Percentiles rank a stretch among this genome's conserved stretches.
Conservation (phyloP, 345 rosid genomes). For the Conringia planisiliqua region DNA sequence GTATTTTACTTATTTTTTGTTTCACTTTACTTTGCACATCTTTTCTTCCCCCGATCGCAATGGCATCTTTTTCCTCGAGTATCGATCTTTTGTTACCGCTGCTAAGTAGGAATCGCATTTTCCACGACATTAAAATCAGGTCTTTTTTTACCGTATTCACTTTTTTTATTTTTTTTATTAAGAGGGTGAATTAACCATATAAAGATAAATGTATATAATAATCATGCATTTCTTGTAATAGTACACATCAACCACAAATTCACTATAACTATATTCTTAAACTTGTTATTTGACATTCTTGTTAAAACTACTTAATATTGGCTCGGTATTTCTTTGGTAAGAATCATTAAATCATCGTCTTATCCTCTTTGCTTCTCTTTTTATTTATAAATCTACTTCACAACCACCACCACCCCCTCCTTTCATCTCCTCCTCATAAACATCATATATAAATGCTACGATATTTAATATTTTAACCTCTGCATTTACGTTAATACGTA, state of each 20-base stretch:
- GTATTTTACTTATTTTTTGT: not conserved
- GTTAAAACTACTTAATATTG: not conserved
- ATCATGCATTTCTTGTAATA: too few species aligned
- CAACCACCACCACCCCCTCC: not conserved
- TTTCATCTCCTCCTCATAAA: not conserved
- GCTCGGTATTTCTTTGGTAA: not conserved
- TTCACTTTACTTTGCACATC: slow-evolving; percentile 8
- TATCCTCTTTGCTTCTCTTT: not conserved
- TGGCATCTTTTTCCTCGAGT: not conserved
- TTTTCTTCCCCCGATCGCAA: slow-evolving; percentile 8
- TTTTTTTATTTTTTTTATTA: too few species aligned
- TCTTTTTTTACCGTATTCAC: not conserved
- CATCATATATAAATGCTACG: not conserved
- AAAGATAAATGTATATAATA: too few species aligned
- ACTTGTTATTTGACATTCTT: not conserved
- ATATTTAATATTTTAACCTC: not conserved
- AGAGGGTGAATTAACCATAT: too few species aligned
- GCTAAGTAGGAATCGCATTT: not conserved
- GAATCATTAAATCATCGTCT: not conserved
- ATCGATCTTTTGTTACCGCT: not conserved
- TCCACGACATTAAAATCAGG: not conserved
- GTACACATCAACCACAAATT: too few species aligned
- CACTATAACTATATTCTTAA: too few species aligned
- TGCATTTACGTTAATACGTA: not conserved
- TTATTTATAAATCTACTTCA: not conserved